Evolutionary conservation across 176 grass and related monocot species (phyloP).

Genomic region (Carex littledalei): DNA sequence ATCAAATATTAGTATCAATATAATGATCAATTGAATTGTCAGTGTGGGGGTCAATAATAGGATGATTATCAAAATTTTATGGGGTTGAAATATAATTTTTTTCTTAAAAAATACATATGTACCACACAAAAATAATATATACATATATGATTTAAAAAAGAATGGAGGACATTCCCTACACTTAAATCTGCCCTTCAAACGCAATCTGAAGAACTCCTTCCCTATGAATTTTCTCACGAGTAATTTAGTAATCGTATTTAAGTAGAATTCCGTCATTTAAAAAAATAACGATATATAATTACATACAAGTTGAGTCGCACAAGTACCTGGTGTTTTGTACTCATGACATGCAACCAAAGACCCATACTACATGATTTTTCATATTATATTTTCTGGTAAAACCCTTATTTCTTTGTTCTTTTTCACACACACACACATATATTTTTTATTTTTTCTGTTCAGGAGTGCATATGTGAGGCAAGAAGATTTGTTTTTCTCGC

Average conservation of each 20-base stretch:
- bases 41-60: no score
- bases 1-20: no score
- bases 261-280: neutral
- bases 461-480: conserved; percentile 83
- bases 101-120: no score
- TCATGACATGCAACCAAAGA: neutral
- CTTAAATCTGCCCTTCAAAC: neutral
- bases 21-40: no score
- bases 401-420: no score
- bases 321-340: no score
- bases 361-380: neutral
- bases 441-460: conserved; percentile 6
- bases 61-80: no score
- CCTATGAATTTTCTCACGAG: neutral
- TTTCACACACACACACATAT: neutral
- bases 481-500: conserved; percentile 88
- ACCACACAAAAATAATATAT: no score
- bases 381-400: neutral
- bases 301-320: neutral
- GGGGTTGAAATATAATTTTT: no score
- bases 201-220: neutral
- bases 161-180: no score
- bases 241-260: neutral
- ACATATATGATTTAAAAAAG: no score
- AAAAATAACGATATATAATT: neutral